These are phyloP conservation scores for Nicotiana benthamiana DNA, from an alignment of 257 asterid genomes.

Conservation along the genomic window DNA sequence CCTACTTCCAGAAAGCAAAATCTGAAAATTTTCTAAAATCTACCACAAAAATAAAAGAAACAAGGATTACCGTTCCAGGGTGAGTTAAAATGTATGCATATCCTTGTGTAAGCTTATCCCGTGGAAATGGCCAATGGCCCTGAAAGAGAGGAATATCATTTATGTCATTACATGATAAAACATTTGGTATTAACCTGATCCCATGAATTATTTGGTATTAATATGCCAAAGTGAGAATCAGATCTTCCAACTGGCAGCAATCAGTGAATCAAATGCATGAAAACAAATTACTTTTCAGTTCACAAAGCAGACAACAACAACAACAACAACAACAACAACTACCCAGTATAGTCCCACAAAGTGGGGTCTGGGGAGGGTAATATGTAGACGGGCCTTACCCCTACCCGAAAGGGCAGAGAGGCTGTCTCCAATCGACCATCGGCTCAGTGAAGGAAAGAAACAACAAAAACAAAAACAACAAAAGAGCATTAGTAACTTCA, in stretches of 20 bases:
- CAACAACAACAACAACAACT: too few relatives aligned
- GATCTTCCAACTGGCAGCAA: background rate
- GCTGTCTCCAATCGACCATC: too few relatives aligned
- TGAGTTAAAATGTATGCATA: conserved; percentile 52
- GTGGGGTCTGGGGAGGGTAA: too few relatives aligned
- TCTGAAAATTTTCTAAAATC: background rate
- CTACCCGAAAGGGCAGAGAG: too few relatives aligned
- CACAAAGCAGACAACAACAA: background rate
- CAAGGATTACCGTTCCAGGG: conserved; percentile 42
- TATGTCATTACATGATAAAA: background rate
- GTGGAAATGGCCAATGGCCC: conserved; percentile 66
- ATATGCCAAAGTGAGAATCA: background rate
- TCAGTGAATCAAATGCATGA: background rate
- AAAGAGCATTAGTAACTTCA: too few relatives aligned
- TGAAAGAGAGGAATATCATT: conserved; percentile 14
- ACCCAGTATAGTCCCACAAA: too few relatives aligned
- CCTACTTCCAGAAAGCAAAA: background rate
- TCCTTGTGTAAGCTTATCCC: conserved; percentile 50
- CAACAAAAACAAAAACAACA: too few relatives aligned
- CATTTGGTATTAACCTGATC: background rate
- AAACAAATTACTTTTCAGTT: background rate
- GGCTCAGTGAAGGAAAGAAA: too few relatives aligned
- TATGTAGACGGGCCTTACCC: too few relatives aligned
- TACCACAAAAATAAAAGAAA: background rate
- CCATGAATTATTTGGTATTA: background rate